phyloP scores from a whole-genome alignment of 139 green algal genomes.

The Desmodesmus armatus region DNA sequence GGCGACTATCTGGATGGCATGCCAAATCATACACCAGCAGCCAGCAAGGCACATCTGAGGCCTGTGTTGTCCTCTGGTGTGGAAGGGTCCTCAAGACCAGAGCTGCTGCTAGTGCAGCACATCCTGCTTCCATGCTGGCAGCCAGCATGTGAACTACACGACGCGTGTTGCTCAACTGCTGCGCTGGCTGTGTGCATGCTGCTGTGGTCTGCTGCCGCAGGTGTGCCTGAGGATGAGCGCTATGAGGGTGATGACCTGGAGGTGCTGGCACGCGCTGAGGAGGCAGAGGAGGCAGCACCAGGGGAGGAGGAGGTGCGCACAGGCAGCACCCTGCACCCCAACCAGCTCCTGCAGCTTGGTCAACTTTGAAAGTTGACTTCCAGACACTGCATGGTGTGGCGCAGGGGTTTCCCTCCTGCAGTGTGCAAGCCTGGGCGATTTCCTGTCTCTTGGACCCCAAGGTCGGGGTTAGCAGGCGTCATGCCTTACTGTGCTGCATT shows the following conservation, averaged over 20 bases:
- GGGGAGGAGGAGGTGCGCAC: conserved; percentile 5
- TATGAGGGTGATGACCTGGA: conserved; percentile 21
- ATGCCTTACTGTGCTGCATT: no score
- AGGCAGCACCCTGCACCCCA: no score
- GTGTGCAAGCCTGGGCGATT: no score
- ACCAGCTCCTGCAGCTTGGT: no score
- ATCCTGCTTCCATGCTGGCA: not conserved
- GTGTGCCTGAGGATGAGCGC: conserved; percentile 29
- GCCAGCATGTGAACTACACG: not conserved
- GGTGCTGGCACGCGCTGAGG: conserved; percentile 12
- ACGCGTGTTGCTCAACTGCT: not conserved
- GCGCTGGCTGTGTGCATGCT: not conserved
- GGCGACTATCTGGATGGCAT: not conserved
- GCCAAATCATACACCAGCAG: not conserved
- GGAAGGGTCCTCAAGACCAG: no score
- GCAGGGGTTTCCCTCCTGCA: no score
- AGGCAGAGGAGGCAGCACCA: conserved; percentile 20
- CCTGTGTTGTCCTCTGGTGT: not conserved
- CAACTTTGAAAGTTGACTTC: no score
- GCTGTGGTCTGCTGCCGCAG: conserved; percentile 1
- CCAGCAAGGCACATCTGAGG: not conserved
- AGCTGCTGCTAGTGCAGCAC: not conserved
- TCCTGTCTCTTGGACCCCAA: no score
- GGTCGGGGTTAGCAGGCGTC: no score
- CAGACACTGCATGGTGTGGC: no score